Evolutionary conservation across 352 stramenopile species (phyloP).

Genomic region (Plasmopara viticola): DNA sequence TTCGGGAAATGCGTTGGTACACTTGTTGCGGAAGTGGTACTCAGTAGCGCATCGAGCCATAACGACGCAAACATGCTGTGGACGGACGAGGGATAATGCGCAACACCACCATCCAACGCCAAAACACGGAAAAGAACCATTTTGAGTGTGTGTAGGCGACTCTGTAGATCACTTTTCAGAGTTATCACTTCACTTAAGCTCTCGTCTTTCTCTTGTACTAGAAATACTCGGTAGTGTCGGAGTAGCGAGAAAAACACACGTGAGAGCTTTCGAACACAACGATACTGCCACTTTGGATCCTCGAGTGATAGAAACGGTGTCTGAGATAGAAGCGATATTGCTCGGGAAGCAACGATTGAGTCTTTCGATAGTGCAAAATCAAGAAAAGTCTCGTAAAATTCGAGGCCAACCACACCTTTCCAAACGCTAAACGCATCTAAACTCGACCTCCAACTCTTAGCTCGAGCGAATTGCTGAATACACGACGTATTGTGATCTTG

Average conservation of each 20-base stretch:
- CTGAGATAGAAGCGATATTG: slow-evolving; percentile 42
- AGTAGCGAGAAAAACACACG: slow-evolving; percentile 53
- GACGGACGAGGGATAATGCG: slow-evolving; percentile 63
- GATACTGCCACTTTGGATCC: slow-evolving; percentile 69
- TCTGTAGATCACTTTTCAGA: slow-evolving; percentile 8
- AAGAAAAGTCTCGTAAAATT: slow-evolving; percentile 61
- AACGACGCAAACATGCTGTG: slow-evolving; percentile 58
- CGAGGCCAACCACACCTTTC: slow-evolving; percentile 39
- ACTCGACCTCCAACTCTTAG: slow-evolving; percentile 29
- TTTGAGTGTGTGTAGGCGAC: slow-evolving; percentile 40
- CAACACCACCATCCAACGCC: slow-evolving; percentile 47
- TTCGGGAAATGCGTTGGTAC: slow-evolving; percentile 71
- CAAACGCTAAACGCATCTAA: slow-evolving; percentile 38
- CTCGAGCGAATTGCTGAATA: slow-evolving; percentile 25
- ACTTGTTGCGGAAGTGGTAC: slow-evolving; percentile 49
- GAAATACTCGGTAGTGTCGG: slow-evolving; percentile 35
- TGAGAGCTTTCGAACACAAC: slow-evolving; percentile 53
- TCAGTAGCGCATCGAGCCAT: slow-evolving; percentile 63
- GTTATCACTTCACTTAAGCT: slow-evolving; percentile 7
- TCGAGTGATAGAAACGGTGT: slow-evolving; percentile 64
- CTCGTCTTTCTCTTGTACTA: slow-evolving; percentile 26
- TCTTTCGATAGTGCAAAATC: slow-evolving; percentile 44
- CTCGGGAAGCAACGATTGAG: slow-evolving; percentile 28
- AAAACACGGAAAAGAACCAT: slow-evolving; percentile 47
- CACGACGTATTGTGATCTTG: slow-evolving; percentile 11